Base-by-base conservation (phyloP, 176 grass and related monocot genomes). In the Oryza punctata region DNA sequence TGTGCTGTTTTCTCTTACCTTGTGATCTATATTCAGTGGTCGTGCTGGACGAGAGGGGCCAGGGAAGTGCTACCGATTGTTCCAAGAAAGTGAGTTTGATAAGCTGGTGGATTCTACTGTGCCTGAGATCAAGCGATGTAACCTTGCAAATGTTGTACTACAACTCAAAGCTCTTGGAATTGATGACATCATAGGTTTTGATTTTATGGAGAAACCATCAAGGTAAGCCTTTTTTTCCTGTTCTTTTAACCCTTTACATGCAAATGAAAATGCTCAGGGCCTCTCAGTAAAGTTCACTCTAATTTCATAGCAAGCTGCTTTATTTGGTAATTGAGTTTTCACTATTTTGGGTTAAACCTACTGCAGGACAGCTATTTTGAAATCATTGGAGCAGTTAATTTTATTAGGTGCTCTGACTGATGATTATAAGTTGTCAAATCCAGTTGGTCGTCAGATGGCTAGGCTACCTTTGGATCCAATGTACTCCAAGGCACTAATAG, bases 161-260 rank as follows among this genome's bases (percentile, higher is more conserved):
- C 96, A 95, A 67, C 91, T 98, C 15, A 98, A 98, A 87, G 93
- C 96, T 88, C 93, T 98, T 69, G 93, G 89, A 70, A 91, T 98
- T 80, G 93, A 98, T 90, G 93, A 98, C 67, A 95, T 95, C 59
- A 84, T 98, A 54, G 95, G 93, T 69, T 98, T 98, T 21, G 93
- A 98, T 91, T 95, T 95, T 82, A 98, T 98, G 89, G 96, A 98
- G 77, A 98, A 98, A 70, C 96, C 96, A 77, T 90, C 93, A 77
- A 94, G 92, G 96, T 93, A 10, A 70, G 64, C 82, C 30, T 0
- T 63, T 18, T 78, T 16, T 35, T 82, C 63, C 11, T 80, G 54
- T 65, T 80, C 61, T 73, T 78, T 72, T 23, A 65, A 11, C 21
- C 33, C 18, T 64, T 76, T 15, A 26, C 45, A 27, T 69, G 78